Conservation (phyloP, 2,329 filamentous ascomycete species). For the Pseudogymnoascus sp. region DNA sequence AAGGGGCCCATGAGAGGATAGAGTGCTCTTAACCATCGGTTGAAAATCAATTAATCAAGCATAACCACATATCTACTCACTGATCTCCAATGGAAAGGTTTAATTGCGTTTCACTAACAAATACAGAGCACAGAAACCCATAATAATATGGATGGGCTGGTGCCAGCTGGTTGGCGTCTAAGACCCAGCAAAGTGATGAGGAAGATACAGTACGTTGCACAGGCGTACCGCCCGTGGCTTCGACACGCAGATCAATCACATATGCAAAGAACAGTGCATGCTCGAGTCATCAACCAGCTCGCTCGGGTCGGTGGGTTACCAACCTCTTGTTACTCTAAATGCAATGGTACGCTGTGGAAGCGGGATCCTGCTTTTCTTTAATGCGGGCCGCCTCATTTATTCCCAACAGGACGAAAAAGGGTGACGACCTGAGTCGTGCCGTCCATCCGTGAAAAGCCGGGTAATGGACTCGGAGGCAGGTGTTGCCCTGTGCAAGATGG, state of each 20-base stretch:
- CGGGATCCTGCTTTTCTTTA: background rate
- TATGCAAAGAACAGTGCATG: conserved; percentile 1
- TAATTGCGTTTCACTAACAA: background rate
- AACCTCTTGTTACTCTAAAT: background rate
- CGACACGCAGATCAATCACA: background rate
- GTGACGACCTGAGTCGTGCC: background rate
- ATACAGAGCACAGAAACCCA: background rate
- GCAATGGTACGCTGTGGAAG: background rate
- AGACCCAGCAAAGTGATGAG: background rate
- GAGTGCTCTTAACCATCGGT: background rate
- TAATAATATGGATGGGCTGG: background rate
- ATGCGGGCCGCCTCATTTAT: conserved; percentile 2
- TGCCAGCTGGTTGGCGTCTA: conserved; percentile 2
- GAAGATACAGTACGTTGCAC: background rate
- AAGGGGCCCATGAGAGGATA: background rate
- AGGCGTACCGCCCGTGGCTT: background rate
- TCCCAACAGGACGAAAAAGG: background rate
- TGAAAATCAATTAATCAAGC: background rate
- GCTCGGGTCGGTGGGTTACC: background rate
- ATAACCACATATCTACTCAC: background rate
- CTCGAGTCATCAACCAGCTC: background rate
- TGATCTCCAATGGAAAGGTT: background rate
- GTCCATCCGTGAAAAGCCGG: background rate
- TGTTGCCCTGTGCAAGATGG: background rate
- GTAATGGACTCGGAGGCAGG: background rate